These are phyloP conservation scores for Aspergillus panamensis DNA, from an alignment of 495 filamentous ascomycete genomes.

Conservation along the genomic window DNA sequence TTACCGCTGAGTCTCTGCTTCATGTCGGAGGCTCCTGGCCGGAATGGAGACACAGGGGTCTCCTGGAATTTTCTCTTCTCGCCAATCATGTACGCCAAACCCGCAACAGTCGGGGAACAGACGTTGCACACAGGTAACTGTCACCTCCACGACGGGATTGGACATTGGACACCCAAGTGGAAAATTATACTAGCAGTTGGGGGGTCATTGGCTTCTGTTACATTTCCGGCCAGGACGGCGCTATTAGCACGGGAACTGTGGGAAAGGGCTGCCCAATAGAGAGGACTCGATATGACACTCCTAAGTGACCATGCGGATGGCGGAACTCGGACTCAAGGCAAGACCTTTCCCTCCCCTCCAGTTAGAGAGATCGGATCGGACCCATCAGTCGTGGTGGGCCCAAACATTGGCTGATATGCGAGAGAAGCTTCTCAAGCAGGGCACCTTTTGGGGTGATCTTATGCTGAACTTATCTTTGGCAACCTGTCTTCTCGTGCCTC, in stretches of 20 bases:
- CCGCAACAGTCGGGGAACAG: background rate
- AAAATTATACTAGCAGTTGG: background rate
- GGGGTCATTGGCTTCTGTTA: too few species aligned
- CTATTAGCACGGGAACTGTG: slow-evolving; percentile 4
- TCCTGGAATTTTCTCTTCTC: background rate
- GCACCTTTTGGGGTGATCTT: background rate
- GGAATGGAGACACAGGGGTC: background rate
- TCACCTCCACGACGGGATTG: background rate
- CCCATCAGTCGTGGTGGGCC: background rate
- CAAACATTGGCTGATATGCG: background rate
- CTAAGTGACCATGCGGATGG: slow-evolving; percentile 9
- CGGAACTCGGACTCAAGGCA: slow-evolving; percentile 12
- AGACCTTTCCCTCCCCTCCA: slow-evolving; percentile 1
- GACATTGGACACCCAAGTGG: slow-evolving; percentile 4
- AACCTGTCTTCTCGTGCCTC: background rate
- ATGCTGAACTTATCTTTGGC: background rate
- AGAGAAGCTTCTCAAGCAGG: background rate
- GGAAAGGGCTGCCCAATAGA: slow-evolving; percentile 4
- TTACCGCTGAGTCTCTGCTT: background rate
- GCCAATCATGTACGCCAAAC: background rate
- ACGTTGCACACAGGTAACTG: background rate
- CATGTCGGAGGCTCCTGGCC: background rate
- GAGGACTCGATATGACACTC: background rate
- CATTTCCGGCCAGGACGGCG: too few species aligned
- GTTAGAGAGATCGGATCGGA: slow-evolving; percentile 1